Conservation (phyloP, 257 asterid genomes). For the Hygrophila difformis region DNA sequence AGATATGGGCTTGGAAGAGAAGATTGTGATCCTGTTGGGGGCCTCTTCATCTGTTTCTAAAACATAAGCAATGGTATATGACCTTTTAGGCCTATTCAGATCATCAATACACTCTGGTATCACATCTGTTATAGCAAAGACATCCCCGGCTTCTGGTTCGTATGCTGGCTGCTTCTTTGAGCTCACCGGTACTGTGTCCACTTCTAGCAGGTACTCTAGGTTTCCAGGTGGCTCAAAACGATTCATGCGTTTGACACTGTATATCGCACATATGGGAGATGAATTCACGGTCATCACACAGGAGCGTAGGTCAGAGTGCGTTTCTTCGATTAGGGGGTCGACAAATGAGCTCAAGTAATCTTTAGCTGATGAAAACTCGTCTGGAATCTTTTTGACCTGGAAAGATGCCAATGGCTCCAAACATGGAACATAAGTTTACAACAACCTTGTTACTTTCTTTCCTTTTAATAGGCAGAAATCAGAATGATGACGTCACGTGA, state of each 20-base stretch:
- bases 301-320: slow-evolving; percentile 59
- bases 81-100: slow-evolving; percentile 29
- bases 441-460: too few relatives aligned
- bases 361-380: slow-evolving; percentile 27
- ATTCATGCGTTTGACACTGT: slow-evolving; percentile 3
- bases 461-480: too few relatives aligned
- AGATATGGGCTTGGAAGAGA: slow-evolving; percentile 29
- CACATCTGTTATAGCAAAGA: slow-evolving; percentile 45
- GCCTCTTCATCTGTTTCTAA: slow-evolving; percentile 13
- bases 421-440: neutral
- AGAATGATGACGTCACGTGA: too few relatives aligned
- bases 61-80: slow-evolving; percentile 38
- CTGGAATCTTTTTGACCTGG: slow-evolving; percentile 42
- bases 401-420: neutral
- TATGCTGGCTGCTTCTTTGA: slow-evolving; percentile 5
- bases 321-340: slow-evolving; percentile 57
- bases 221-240: slow-evolving; percentile 9
- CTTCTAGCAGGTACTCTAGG: slow-evolving; percentile 17
- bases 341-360: slow-evolving; percentile 41
- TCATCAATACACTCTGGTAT: slow-evolving; percentile 42
- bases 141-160: slow-evolving; percentile 49
- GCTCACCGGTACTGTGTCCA: neutral
- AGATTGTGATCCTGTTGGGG: slow-evolving; percentile 1
- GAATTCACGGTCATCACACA: slow-evolving; percentile 25
- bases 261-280: slow-evolving; percentile 31